These are phyloP conservation scores for Phaeolepiota aurea DNA, from an alignment of 768 basidiomycete species.

Conservation along the genomic window DNA sequence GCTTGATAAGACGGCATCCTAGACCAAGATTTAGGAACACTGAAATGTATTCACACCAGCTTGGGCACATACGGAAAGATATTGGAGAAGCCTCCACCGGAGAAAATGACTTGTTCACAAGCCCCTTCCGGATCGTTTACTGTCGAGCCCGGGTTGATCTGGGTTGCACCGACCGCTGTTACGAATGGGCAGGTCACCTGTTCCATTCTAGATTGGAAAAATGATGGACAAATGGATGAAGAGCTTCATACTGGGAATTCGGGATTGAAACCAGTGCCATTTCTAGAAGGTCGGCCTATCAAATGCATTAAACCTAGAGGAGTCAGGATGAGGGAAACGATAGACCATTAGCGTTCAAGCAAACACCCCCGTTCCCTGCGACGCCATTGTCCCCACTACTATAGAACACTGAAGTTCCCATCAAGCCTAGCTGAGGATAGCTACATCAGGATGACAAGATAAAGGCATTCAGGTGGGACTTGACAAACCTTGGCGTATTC, in stretches of 20 bases:
- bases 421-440: constrained; percentile 39
- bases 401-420: constrained; percentile 52
- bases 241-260: constrained; percentile 14
- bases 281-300: constrained; percentile 14
- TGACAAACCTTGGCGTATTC: constrained; percentile 34
- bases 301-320: not conserved
- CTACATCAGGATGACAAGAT: not conserved
- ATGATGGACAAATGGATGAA: not conserved
- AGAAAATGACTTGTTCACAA: constrained; percentile 36
- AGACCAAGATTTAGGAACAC: constrained; percentile 3
- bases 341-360: constrained; percentile 36
- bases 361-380: constrained; percentile 22
- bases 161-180: constrained; percentile 45
- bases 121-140: constrained; percentile 36
- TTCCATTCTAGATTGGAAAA: no score
- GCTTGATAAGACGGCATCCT: constrained; percentile 39
- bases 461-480: not conserved
- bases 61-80: constrained; percentile 25
- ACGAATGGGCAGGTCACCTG: constrained; percentile 39
- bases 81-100: constrained; percentile 45
- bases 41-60: not conserved
- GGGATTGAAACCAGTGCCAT: constrained; percentile 17
- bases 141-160: constrained; percentile 33
- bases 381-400: constrained; percentile 56
- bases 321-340: not conserved